phyloP scores from a whole-genome alignment of 208 protist species.

The Angomonas desouzai region DNA sequence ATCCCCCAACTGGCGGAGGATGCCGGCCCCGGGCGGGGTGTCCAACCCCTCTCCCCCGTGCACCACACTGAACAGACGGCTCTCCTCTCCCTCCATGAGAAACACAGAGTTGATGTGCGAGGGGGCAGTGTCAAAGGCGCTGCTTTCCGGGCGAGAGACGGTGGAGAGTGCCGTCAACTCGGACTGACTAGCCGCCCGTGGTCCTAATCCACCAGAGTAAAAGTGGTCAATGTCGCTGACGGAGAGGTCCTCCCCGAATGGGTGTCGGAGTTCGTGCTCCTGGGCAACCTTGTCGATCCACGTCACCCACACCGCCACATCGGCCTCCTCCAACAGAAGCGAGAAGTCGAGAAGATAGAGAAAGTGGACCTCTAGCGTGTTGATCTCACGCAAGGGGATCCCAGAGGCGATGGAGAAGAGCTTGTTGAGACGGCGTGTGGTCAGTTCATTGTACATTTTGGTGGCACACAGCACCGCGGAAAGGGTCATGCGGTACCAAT shows the following conservation, averaged over 20 bases:
- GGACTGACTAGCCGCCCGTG: not conserved
- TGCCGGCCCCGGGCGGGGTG: conserved; percentile 44
- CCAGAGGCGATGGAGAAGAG: conserved; percentile 46
- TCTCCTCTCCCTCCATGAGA: conserved; percentile 11
- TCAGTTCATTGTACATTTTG: conserved; percentile 87
- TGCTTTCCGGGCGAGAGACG: not conserved
- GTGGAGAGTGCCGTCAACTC: not conserved
- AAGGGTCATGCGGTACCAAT: conserved; percentile 78
- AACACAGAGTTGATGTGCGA: not conserved
- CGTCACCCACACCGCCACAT: conserved; percentile 63
- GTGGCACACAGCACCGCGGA: conserved; percentile 65
- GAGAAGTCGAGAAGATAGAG: conserved; percentile 84
- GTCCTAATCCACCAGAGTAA: not conserved
- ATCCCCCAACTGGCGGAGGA: conserved; percentile 27
- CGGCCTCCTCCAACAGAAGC: conserved; percentile 62
- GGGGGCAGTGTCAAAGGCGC: not conserved
- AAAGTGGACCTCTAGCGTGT: conserved; percentile 75
- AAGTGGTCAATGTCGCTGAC: not conserved
- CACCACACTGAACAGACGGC: conserved; percentile 65
- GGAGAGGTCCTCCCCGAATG: conserved; percentile 1
- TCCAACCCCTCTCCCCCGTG: conserved; percentile 38
- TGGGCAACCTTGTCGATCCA: conserved; percentile 77
- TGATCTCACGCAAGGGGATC: conserved; percentile 59
- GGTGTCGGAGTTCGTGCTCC: conserved; percentile 26
- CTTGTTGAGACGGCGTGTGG: conserved; percentile 43